Evolutionary conservation across 2,329 filamentous ascomycete species (phyloP).

Genomic region (Xenoacremonium recifei): DNA sequence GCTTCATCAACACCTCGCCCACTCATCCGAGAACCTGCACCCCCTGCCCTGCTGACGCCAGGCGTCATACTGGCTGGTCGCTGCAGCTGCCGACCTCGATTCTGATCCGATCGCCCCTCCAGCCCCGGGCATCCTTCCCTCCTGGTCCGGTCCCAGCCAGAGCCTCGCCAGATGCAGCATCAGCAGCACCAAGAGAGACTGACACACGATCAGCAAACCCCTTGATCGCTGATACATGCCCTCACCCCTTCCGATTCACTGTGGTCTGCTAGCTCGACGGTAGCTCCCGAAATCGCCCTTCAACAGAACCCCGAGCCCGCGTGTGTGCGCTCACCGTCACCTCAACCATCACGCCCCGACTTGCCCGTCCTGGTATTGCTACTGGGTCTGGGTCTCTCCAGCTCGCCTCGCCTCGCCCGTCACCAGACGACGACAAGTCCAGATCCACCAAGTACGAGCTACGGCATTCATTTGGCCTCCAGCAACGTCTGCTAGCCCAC

Average conservation of each 20-base stretch:
- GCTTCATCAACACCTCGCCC: not conserved
- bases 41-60: too few relatives aligned
- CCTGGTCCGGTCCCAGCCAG: too few relatives aligned
- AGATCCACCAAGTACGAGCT: not conserved
- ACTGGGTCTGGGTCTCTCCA: too few relatives aligned
- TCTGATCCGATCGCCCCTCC: not conserved
- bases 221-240: not conserved
- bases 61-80: not conserved
- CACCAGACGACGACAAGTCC: not conserved
- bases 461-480: too few relatives aligned
- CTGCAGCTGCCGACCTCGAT: not conserved
- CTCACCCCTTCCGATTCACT: not conserved
- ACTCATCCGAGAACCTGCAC: constrained; percentile 10
- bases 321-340: constrained; percentile 15
- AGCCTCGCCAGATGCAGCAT: not conserved
- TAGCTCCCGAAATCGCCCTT: constrained; percentile 18
- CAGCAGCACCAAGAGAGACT: not conserved
- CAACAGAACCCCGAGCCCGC: constrained; percentile 19
- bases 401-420: not conserved
- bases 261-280: constrained; percentile 1
- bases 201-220: not conserved
- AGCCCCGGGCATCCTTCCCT: too few relatives aligned
- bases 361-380: constrained; percentile 26
- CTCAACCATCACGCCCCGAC: constrained; percentile 21
- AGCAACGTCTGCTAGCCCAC: too few relatives aligned